These are phyloP conservation scores for Henckelia pumila DNA, from an alignment of 257 asterid species.

Conservation along the genomic window DNA sequence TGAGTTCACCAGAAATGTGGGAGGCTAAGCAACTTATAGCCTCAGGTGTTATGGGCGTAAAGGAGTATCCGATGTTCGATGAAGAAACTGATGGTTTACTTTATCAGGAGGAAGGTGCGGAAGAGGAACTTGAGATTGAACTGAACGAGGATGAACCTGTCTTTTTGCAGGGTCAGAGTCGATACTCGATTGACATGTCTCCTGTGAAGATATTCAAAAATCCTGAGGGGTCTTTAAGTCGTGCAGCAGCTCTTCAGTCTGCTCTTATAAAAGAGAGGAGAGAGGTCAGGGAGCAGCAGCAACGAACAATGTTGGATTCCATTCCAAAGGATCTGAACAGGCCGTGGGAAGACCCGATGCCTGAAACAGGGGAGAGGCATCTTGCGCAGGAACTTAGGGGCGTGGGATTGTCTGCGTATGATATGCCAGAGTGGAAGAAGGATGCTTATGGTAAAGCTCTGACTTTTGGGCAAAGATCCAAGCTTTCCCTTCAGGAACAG, in stretches of 20 bases:
- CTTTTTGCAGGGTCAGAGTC: conserved; percentile 83
- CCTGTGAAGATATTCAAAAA: conserved; percentile 94
- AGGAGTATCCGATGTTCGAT: conserved; percentile 76
- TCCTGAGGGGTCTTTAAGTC: conserved; percentile 92
- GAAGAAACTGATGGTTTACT: conserved; percentile 78
- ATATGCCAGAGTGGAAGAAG: conserved; percentile 98
- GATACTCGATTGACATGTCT: conserved; percentile 78
- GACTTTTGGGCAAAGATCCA: conserved; percentile 91
- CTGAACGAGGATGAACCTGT: conserved; percentile 90
- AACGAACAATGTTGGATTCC: conserved; percentile 89
- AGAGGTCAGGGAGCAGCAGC: conserved; percentile 95
- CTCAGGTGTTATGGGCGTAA: conserved; percentile 72
- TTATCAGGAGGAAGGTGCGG: conserved; percentile 90
- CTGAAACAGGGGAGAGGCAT: conserved; percentile 97
- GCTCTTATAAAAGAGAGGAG: conserved; percentile 91
- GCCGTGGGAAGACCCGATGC: conserved; percentile 99
- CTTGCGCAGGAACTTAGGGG: conserved; percentile 96
- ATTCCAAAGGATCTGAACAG: conserved; percentile 96
- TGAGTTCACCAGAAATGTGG: conserved; percentile 98
- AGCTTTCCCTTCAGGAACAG: conserved; percentile 91
- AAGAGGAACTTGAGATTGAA: conserved; percentile 92
- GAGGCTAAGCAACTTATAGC: conserved; percentile 92
- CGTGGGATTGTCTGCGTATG: conserved; percentile 93
- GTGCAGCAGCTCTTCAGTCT: conserved; percentile 93
- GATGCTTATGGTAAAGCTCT: conserved; percentile 90